Percentiles rank a stretch among this genome's conserved stretches.
Conservation (phyloP, 768 basidiomycete species). For the Rhodotorula sphaerocarpa region DNA sequence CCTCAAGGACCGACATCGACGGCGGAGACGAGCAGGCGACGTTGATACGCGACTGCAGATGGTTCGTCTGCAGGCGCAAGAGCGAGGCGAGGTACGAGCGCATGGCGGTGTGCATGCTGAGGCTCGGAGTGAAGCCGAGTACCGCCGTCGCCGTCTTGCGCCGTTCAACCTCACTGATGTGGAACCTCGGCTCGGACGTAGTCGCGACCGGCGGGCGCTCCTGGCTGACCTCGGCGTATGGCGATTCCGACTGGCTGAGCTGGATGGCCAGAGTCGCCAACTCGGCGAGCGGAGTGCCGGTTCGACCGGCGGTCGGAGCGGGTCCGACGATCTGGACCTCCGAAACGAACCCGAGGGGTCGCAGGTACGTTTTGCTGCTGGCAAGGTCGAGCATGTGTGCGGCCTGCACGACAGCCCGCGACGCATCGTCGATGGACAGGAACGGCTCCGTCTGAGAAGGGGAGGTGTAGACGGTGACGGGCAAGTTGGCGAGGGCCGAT, state of each 20-base stretch:
- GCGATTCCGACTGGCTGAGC: conserved; percentile 32
- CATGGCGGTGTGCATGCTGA: conserved; percentile 16
- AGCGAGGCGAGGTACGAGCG: conserved; percentile 31
- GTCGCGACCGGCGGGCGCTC: not conserved
- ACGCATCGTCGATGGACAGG: conserved; percentile 29
- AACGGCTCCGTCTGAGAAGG: conserved; percentile 27
- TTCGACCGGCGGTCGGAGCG: not conserved
- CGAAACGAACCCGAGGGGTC: conserved; percentile 33
- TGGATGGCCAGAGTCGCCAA: conserved; percentile 25
- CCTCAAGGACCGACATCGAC: conserved; percentile 35
- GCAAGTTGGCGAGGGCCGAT: conserved; percentile 36
- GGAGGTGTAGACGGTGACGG: conserved; percentile 29
- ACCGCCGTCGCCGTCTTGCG: conserved; percentile 28
- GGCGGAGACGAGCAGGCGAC: conserved; percentile 38
- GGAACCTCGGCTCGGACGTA: conserved; percentile 8
- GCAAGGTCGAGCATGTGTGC: conserved; percentile 34
- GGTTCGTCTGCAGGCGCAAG: conserved; percentile 25
- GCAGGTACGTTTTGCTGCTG: conserved; percentile 29
- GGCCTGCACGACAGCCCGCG: conserved; percentile 27
- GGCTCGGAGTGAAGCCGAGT: conserved; percentile 32
- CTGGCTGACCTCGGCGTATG: conserved; percentile 25
- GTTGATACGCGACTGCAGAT: conserved; percentile 29
- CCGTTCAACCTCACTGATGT: conserved; percentile 16
- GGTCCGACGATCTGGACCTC: conserved; percentile 36
- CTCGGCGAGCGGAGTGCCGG: conserved; percentile 22